Conservation (phyloP, 2,329 filamentous ascomycete genomes). For the Scytalidium sp. region DNA sequence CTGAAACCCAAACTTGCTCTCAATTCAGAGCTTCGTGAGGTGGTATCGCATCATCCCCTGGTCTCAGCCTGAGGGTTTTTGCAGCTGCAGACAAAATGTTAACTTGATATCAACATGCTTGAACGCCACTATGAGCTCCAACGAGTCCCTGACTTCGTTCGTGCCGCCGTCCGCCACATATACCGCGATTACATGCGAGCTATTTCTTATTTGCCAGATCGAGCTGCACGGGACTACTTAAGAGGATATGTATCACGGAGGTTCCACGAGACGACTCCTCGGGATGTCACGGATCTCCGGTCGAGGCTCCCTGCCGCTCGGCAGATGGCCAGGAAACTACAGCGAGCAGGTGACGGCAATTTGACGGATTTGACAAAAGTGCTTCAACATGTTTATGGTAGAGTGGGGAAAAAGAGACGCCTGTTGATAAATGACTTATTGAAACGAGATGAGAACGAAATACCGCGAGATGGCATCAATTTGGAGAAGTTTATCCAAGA, state of each 20-base stretch:
- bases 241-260: neutral
- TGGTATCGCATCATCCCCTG: neutral
- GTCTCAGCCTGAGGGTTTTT: neutral
- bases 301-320: slow-evolving; percentile 28
- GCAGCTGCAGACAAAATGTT: neutral
- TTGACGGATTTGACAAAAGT: slow-evolving; percentile 43
- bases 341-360: slow-evolving; percentile 52
- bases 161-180: neutral
- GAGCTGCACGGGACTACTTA: neutral
- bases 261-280: neutral
- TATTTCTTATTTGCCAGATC: neutral
- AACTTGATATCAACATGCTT: neutral
- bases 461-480: slow-evolving; percentile 37
- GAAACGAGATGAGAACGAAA: slow-evolving; percentile 21
- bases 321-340: slow-evolving; percentile 42
- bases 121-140: neutral
- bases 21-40: neutral
- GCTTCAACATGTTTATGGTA: slow-evolving; percentile 49
- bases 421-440: slow-evolving; percentile 41
- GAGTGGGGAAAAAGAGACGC: slow-evolving; percentile 48
- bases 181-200: neutral
- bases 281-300: neutral
- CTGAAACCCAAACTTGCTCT: neutral
- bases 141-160: neutral
- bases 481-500: slow-evolving; percentile 31